A percentile compares a stretch with the other conserved stretches of the same genome.
Evolutionary conservation across 169 alveolate species (phyloP).

Genomic region (Babesia caballi): DNA sequence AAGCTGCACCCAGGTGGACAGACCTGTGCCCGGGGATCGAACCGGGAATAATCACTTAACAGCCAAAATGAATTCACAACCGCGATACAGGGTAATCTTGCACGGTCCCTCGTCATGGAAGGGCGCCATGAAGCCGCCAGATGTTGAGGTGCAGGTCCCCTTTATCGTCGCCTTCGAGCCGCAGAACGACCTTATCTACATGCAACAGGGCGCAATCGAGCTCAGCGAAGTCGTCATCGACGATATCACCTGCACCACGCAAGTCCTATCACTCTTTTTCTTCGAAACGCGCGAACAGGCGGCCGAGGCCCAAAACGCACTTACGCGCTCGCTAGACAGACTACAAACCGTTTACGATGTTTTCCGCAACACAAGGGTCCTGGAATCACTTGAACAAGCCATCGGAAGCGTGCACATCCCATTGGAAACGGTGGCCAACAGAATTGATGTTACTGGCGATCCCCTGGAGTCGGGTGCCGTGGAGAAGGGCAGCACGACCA

Average conservation of each 20-base stretch:
- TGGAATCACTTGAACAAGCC: conserved; percentile 29
- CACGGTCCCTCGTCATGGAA: conserved; percentile 67
- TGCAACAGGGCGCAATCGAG: conserved; percentile 50
- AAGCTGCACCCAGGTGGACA: too few species aligned
- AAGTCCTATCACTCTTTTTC: conserved; percentile 45
- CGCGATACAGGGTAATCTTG: conserved; percentile 44
- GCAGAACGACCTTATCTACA: conserved; percentile 7
- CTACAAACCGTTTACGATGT: conserved; percentile 26
- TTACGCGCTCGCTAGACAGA: conserved; percentile 18
- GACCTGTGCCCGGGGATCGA: too few species aligned
- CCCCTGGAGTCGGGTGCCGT: background rate
- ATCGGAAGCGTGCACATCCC: conserved; percentile 38
- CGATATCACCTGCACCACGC: conserved; percentile 21
- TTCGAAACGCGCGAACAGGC: conserved; percentile 35
- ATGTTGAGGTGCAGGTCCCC: conserved; percentile 27
- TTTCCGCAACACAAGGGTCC: conserved; percentile 26
- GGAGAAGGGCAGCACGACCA: too few species aligned
- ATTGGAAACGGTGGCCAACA: conserved; percentile 37
- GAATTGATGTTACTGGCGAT: conserved; percentile 14
- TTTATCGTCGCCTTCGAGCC: conserved; percentile 62
- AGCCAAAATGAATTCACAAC: background rate
- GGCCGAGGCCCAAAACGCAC: conserved; percentile 27
- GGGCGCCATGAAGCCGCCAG: conserved; percentile 8
- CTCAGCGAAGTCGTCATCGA: conserved; percentile 11
- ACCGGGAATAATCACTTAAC: too few species aligned